These are phyloP conservation scores for Actinomortierella wolfii DNA, from an alignment of 371 early-diverging fungal genomes.

Conservation along the genomic window DNA sequence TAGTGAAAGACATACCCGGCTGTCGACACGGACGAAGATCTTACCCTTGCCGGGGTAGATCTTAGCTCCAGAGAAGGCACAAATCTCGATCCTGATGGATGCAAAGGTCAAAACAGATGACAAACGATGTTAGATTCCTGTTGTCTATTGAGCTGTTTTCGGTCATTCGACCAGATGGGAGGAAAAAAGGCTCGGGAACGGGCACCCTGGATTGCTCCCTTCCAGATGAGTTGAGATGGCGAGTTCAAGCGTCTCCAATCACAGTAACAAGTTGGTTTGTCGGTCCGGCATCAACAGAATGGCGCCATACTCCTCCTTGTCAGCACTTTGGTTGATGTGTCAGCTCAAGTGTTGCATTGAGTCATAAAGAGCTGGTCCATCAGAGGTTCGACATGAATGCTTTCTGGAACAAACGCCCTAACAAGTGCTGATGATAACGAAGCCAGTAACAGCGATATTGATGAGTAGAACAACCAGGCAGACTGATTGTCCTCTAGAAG, in stretches of 20 bases:
- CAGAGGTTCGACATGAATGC: constrained; percentile 23
- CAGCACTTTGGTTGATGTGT: neutral
- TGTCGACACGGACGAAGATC: constrained; percentile 90
- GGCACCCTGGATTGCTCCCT: constrained; percentile 6
- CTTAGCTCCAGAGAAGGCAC: constrained; percentile 97
- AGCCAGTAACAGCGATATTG: too few relatives aligned
- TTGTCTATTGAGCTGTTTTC: too few relatives aligned
- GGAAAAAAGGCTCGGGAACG: neutral
- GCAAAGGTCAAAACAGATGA: constrained; percentile 1
- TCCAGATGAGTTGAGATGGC: neutral
- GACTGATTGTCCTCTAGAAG: too few relatives aligned
- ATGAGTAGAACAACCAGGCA: too few relatives aligned
- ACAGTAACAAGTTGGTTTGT: neutral
- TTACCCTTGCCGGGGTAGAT: constrained; percentile 98
- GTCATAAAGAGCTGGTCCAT: constrained; percentile 5
- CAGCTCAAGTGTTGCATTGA: neutral
- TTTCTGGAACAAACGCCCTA: too few relatives aligned
- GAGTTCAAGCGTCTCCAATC: neutral
- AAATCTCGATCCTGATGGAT: constrained; percentile 80
- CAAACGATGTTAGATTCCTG: neutral
- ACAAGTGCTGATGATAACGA: too few relatives aligned
- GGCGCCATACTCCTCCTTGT: neutral
- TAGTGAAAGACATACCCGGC: constrained; percentile 60
- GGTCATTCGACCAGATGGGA: too few relatives aligned
- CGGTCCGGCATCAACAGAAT: neutral